Evolutionary conservation across 2,329 filamentous ascomycete species (phyloP), one percentile per base, ranked within the genome.

Genomic region (Paecilomyces sp.): DNA sequence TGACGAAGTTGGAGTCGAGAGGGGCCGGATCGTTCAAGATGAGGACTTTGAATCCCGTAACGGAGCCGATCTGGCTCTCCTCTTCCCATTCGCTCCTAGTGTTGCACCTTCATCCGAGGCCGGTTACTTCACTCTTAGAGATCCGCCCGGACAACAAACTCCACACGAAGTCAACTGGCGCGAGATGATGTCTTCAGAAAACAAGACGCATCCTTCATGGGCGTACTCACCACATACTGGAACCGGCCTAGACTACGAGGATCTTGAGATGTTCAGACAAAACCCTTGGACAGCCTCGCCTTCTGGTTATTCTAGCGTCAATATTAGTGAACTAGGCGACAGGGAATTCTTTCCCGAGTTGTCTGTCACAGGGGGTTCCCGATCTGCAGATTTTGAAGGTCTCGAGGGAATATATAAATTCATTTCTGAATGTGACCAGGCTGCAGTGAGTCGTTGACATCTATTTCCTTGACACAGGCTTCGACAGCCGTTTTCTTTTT

Each of bases 41-140:
- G 80, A 83, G 33, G 86, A 88, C 18, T 96, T 96, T 66, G 85
- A 90, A 58, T 69, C 74, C 6, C 85, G 83, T 59, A 81, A 82
- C 28, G 91, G 89, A 8, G 85, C 86, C 0, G 82, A 89, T 1
- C 83, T 94, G 64, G 91, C 91, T 4, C 81, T 97, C 22, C 83
- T 87, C 52, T 97, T 96, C 68, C 93, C 93, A 0, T 96, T 91
- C 68, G 92, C 92, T 0, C 89, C 92, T 0, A 86, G 80, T 62
- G 72, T 78, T 55, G 76, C 78, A 3, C 60, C 68, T 65, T 78
- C 54, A 77, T 80, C 30, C 75, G 84, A 69, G 31, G 69, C 61
- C 41, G 57, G 76, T 54, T 67, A 73, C 78, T 68, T 79, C 73
- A 66, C 78, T 70, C 61, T 79, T 75, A 64, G 74, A 70, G 64